A percentile compares a stretch with the other conserved stretches of the same genome.
These are phyloP conservation scores for Lyophyllum semitale DNA, from an alignment of 768 basidiomycete genomes.

Conservation along the genomic window DNA sequence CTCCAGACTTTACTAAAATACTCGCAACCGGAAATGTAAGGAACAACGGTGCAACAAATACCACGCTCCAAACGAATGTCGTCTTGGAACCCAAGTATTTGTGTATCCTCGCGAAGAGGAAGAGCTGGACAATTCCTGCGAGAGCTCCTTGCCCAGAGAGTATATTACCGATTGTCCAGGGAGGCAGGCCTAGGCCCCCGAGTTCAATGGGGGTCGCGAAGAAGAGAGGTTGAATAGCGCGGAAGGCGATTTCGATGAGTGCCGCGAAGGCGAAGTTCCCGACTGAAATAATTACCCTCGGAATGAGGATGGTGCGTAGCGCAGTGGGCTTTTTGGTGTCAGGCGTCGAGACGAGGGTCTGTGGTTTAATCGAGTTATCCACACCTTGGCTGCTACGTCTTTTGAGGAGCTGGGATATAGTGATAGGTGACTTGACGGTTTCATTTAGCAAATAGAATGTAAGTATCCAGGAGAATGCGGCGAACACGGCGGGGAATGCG, in stretches of 20 bases:
- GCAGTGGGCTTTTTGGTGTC: no score
- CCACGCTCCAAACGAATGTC: slow-evolving; percentile 55
- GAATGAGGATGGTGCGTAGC: slow-evolving; percentile 51
- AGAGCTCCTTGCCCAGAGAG: slow-evolving; percentile 60
- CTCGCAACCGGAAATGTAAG: slow-evolving; percentile 63
- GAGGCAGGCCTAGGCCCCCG: slow-evolving; percentile 72
- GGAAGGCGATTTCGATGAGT: slow-evolving; percentile 65
- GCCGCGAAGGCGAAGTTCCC: slow-evolving; percentile 67
- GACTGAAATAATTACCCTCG: slow-evolving; percentile 57
- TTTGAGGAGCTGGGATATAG: slow-evolving; percentile 23
- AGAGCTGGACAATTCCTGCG: slow-evolving; percentile 66
- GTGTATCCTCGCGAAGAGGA: slow-evolving; percentile 67
- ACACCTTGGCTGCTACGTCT: no score
- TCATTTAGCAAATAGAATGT: slow-evolving; percentile 59
- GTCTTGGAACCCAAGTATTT: slow-evolving; percentile 61
- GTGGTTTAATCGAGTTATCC: no score
- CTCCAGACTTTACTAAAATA: slow-evolving; percentile 49
- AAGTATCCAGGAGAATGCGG: slow-evolving; percentile 52
- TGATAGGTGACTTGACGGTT: slow-evolving; percentile 30
- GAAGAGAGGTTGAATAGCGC: slow-evolving; percentile 69
- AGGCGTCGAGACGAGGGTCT: no score
- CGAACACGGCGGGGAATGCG: slow-evolving; percentile 62
- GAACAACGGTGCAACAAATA: slow-evolving; percentile 51
- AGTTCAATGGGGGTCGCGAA: slow-evolving; percentile 66
- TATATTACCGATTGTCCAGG: slow-evolving; percentile 65